Evolutionary conservation across 805 yeast species (phyloP), one percentile per base, ranked within the genome.

Genomic region (Metschnikowia lachancei): DNA sequence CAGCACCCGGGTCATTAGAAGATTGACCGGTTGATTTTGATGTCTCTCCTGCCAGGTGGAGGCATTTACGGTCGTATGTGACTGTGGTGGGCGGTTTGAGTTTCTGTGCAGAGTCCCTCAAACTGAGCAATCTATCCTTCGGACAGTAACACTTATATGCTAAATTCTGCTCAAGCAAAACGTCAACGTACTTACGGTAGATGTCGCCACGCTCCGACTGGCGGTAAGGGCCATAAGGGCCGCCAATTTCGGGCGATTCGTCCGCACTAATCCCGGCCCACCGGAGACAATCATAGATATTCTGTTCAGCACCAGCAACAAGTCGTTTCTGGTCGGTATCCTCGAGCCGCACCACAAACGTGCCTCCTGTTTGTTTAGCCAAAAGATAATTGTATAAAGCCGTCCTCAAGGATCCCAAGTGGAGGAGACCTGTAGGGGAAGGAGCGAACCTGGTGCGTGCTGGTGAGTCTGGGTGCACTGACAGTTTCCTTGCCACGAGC

Each of bases 361-460:
- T 77, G 0, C 99, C 99, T 0, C 80, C 78, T 0, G 96, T 88
- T 44, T 78, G 74, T 56, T 73, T 80, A 0, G 99, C 98, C 13
- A 87, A 67, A 14, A 94, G 64, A 58, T 83, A 94, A 64, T 94
- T 94, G 66, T 89, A 94, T 16, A 94, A 65, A 0, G 98, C 98
- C 0, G 99, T 94, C 62, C 99, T 70, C 38, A 94, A 62, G 0
- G 97, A 91, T 0, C 99, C 99, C 49, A 94, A 63, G 62, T 94
- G 99, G n/a, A 94, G 72, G 51, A 80, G 80, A 0, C 99, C 99
- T 0, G 99, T 94, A 1, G 99, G 99, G 1, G 97, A 90, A 0
- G 99, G 99, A 0, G 99, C 99, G 66, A 94, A 94, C 53, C 99
- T 69, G 1, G 98, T 87, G 53, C 97, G 66, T 0, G 82, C 95